Evolutionary conservation across 192 early-diverging fungal genomes (phyloP).

Genomic region (Podila horticola): DNA sequence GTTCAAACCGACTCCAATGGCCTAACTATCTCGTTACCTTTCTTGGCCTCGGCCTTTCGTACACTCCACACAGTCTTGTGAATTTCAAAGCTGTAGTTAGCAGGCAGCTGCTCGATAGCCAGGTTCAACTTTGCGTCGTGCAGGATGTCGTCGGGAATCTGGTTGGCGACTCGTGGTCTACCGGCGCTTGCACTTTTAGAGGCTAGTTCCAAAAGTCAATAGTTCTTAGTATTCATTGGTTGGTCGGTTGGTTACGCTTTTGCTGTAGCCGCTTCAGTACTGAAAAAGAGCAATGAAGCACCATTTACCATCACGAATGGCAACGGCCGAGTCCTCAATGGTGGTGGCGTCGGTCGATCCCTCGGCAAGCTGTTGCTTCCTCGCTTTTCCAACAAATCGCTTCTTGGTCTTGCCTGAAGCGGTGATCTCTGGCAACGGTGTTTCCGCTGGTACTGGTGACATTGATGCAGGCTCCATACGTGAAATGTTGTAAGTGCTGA

Average conservation of each 20-base stretch:
- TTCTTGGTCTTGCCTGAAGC: conserved; percentile 58
- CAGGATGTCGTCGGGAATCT: conserved; percentile 88
- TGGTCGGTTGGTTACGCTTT: too few species aligned
- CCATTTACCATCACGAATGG: conserved; percentile 52
- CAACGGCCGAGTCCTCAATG: conserved; percentile 63
- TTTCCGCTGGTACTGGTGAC: not conserved
- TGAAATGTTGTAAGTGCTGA: not conserved
- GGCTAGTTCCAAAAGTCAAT: conserved; percentile 7
- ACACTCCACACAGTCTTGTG: conserved; percentile 97
- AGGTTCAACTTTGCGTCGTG: conserved; percentile 83
- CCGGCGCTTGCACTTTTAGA: conserved; percentile 23
- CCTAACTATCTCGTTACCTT: conserved; percentile 56
- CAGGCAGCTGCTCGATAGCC: conserved; percentile 86
- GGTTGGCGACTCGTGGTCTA: conserved; percentile 66
- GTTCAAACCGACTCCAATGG: not conserved
- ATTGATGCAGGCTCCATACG: conserved; percentile 10
- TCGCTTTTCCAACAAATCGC: conserved; percentile 61
- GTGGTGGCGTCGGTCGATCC: conserved; percentile 28
- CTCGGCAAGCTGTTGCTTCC: conserved; percentile 18
- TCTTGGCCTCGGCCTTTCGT: conserved; percentile 73
- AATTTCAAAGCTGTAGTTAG: conserved; percentile 99
- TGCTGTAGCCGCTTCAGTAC: too few species aligned
- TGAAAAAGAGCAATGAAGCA: too few species aligned
- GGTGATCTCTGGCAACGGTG: conserved; percentile 19
- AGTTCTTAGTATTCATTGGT: not conserved